Evolutionary conservation across 371 early-diverging fungal species (phyloP).

Genomic region (Mortierella sp.): DNA sequence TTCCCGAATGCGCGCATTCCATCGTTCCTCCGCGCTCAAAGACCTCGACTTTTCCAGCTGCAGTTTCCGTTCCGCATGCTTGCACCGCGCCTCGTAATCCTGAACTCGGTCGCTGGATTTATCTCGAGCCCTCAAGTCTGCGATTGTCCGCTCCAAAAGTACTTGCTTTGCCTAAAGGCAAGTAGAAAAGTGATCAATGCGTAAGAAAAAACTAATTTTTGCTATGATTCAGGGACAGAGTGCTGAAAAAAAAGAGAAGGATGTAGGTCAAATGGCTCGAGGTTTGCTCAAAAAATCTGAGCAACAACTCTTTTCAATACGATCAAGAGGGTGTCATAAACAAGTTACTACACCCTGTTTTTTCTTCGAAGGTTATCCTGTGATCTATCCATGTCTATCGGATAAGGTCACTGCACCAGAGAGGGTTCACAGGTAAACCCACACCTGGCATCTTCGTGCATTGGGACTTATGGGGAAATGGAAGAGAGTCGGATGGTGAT

Average conservation of each 20-base stretch:
- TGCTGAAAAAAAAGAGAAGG: background rate
- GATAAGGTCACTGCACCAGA: constrained; percentile 50
- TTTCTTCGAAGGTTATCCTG: constrained; percentile 56
- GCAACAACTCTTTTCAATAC: constrained; percentile 54
- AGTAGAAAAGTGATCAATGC: background rate
- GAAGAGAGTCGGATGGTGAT: background rate
- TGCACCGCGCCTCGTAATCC: constrained; percentile 41
- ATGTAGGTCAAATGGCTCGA: constrained; percentile 58
- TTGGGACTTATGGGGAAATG: background rate
- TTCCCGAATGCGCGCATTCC: constrained; percentile 53
- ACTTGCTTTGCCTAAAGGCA: constrained; percentile 26
- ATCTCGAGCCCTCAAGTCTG: constrained; percentile 30
- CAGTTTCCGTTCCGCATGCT: constrained; percentile 40
- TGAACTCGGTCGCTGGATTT: constrained; percentile 20
- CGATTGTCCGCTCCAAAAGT: constrained; percentile 23
- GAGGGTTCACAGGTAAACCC: background rate
- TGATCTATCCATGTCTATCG: constrained; percentile 54
- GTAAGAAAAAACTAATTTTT: background rate
- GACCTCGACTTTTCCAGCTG: constrained; percentile 35
- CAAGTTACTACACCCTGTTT: constrained; percentile 4
- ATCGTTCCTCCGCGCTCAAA: constrained; percentile 40
- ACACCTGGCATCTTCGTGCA: constrained; percentile 43
- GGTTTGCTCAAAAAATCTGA: constrained; percentile 52
- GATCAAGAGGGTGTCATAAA: constrained; percentile 19
- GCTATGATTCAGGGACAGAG: background rate